Base-by-base conservation (phyloP, 2,329 filamentous ascomycete species). In the Trichoderma lentiforme region DNA sequence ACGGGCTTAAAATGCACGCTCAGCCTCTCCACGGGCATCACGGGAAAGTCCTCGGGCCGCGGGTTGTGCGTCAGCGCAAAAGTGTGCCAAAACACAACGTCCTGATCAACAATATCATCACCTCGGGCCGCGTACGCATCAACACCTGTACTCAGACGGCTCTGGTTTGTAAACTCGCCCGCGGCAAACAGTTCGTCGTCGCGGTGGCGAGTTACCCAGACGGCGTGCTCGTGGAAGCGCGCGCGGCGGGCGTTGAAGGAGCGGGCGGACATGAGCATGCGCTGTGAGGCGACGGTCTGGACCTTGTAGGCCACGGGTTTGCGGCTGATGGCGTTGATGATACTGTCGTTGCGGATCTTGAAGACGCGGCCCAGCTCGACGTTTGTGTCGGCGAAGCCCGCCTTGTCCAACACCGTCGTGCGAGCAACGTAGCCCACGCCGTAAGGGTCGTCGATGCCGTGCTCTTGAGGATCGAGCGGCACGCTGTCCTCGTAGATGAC, bases 381-480 rank as follows among this genome's bases (percentile, higher is more conserved):
- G 72, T 86, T 86, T 0, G 88, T 86, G 66, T 89, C 87, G 3
- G 87, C 79, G 69, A 84, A 83, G 6, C 82, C 76, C 1, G 87
- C 84, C 47, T 79, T 80, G 53, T 84, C 81, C 5, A 91, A 79
- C 0, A 80, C 76, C 0, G 81, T 83, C 67, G 88, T 85, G 15
- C 82, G 80, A 58, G 90, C 79, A 69, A 86, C 82, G 79, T 91
- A 92, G 69, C 84, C 85, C 76, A 90, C 91, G 36, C 90, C 90
- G 51, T 85, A 82, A 0, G 90, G 89, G 74, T 92, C 92, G 2
- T 84, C 86, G 21, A 83, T 78, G 0, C 85, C 81, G 73, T 88
- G 84, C 76, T 81, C 79, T 15, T 79, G 76, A 15, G 79, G 77
- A 0, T 77, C 75, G 4, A 79, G 77, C 47, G 78, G 82, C 75